These are phyloP conservation scores for Picochlorum sp. DNA, from an alignment of 139 green algal species.

Conservation along the genomic window DNA sequence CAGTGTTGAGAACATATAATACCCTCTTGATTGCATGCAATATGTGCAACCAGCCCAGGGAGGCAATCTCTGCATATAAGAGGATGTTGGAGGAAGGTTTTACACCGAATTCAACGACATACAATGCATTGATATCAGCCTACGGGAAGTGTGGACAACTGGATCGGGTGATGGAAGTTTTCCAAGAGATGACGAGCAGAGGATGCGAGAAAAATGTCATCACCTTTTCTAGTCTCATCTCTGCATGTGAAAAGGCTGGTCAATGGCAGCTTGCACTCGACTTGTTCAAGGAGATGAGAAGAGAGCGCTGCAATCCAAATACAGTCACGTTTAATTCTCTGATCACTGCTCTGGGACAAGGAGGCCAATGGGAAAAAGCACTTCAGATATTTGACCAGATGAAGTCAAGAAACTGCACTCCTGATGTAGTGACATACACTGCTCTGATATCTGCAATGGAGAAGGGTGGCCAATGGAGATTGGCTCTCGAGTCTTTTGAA, in stretches of 20 bases:
- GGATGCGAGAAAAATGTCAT: slow-evolving; percentile 65
- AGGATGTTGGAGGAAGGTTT: slow-evolving; percentile 53
- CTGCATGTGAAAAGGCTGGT: slow-evolving; percentile 55
- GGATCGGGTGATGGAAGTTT: slow-evolving; percentile 53
- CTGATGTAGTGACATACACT: slow-evolving; percentile 70
- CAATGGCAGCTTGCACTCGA: slow-evolving; percentile 33
- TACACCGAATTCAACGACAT: slow-evolving; percentile 69
- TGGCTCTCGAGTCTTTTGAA: slow-evolving; percentile 24
- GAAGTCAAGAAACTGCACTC: slow-evolving; percentile 52
- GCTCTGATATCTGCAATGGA: slow-evolving; percentile 62
- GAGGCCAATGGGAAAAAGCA: slow-evolving; percentile 62
- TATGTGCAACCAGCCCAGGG: slow-evolving; percentile 75
- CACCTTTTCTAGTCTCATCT: slow-evolving; percentile 82
- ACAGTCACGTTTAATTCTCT: slow-evolving; percentile 32
- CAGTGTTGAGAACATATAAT: slow-evolving; percentile 78
- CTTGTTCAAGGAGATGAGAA: slow-evolving; percentile 36
- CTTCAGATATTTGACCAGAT: slow-evolving; percentile 77
- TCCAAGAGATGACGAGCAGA: slow-evolving; percentile 62
- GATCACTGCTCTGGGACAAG: slow-evolving; percentile 32
- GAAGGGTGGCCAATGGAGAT: slow-evolving; percentile 32
- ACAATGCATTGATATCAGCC: slow-evolving; percentile 74
- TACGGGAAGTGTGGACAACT: slow-evolving; percentile 56
- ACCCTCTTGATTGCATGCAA: slow-evolving; percentile 84
- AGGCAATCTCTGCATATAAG: slow-evolving; percentile 47
- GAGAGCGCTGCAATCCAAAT: slow-evolving; percentile 34